Percentiles rank a stretch among this genome's conserved stretches.
Conservation (phyloP, 2,329 filamentous ascomycete species). For the Sporothrix luriei region DNA sequence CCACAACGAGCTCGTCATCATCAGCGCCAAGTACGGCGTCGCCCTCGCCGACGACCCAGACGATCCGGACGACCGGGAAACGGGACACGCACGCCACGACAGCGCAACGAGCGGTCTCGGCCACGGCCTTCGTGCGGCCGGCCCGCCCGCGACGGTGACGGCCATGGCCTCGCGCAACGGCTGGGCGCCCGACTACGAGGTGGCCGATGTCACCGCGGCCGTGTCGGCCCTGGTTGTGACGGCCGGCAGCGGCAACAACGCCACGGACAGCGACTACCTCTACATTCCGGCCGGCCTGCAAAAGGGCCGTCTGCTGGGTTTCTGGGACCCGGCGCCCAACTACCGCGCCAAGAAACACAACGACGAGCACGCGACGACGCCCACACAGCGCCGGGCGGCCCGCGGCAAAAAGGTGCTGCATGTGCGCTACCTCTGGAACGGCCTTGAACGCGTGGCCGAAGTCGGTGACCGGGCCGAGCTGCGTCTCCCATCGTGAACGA, state of each 20-base stretch:
- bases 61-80: slow-evolving; percentile 15
- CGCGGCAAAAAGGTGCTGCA: slow-evolving; percentile 49
- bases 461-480: slow-evolving; percentile 46
- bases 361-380: not conserved
- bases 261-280: slow-evolving; percentile 36
- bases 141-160: slow-evolving; percentile 41
- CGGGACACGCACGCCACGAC: slow-evolving; percentile 37
- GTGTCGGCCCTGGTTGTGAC: slow-evolving; percentile 49
- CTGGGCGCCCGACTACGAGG: slow-evolving; percentile 43
- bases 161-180: slow-evolving; percentile 38
- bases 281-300: slow-evolving; percentile 47
- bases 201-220: slow-evolving; percentile 55
- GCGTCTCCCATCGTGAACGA: slow-evolving; percentile 39
- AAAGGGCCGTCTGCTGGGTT: slow-evolving; percentile 52
- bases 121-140: not conserved
- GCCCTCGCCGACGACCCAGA: slow-evolving; percentile 32
- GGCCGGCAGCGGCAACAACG: slow-evolving; percentile 38
- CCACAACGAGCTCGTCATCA: slow-evolving; percentile 49
- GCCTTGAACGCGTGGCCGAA: slow-evolving; percentile 44
- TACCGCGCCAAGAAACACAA: slow-evolving; percentile 24
- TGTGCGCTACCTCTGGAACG: slow-evolving; percentile 50
- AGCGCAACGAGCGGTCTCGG: slow-evolving; percentile 1
- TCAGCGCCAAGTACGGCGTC: slow-evolving; percentile 54
- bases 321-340: slow-evolving; percentile 55
- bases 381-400: not conserved